These are phyloP conservation scores for Carnegiea gigantea DNA, from an alignment of 179 eudicot species.

Conservation along the genomic window DNA sequence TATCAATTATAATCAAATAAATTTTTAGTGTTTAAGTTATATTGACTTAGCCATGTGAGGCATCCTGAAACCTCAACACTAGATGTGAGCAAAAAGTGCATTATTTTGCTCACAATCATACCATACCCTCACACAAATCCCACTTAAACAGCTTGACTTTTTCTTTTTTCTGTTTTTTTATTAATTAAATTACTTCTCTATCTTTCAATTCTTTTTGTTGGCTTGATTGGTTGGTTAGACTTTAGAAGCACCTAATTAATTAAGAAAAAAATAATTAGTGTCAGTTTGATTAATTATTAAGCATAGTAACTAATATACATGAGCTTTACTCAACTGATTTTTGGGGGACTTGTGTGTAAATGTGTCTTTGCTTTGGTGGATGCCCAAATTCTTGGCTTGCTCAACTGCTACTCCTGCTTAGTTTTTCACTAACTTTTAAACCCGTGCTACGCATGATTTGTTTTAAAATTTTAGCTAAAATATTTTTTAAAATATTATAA, in stretches of 20 bases:
- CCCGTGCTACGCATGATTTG: too few relatives aligned
- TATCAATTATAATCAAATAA: neutral
- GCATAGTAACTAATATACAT: conserved; percentile 9
- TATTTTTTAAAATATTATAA: too few relatives aligned
- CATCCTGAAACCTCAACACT: conserved; percentile 9
- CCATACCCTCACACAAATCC: conserved; percentile 1
- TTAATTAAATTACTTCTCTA: neutral
- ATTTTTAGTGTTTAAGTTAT: neutral
- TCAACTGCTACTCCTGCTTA: conserved; percentile 29
- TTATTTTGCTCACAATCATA: conserved; percentile 22
- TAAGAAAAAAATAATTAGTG: conserved; percentile 26
- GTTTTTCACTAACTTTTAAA: neutral
- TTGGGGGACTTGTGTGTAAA: neutral
- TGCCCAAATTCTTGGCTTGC: conserved; percentile 25
- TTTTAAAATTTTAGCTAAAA: too few relatives aligned
- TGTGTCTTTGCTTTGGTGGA: conserved; percentile 25
- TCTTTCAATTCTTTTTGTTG: neutral
- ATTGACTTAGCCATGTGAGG: conserved; percentile 24
- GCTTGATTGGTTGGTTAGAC: conserved; percentile 31
- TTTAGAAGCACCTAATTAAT: conserved; percentile 22
- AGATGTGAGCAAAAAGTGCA: conserved; percentile 26
- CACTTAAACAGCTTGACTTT: conserved; percentile 8
- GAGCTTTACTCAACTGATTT: conserved; percentile 23
- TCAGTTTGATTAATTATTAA: conserved; percentile 20
- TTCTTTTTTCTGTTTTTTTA: neutral